A percentile compares a stretch with the other conserved stretches of the same genome.
Conservation (phyloP, 2,329 filamentous ascomycete species). For the Paecilomyces fulvus region DNA sequence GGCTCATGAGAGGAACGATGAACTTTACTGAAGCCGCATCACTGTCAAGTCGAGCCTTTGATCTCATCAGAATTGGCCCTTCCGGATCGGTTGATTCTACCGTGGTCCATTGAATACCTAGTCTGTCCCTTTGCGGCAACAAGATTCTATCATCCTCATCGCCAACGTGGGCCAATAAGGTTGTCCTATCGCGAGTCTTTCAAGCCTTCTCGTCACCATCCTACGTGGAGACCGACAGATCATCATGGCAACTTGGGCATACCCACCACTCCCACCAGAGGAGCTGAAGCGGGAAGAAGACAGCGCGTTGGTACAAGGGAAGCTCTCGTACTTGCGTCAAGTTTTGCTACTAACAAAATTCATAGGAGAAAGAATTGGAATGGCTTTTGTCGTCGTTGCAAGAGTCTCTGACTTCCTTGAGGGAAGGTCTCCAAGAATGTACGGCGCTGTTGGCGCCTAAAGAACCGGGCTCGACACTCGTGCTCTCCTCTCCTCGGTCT, state of each 20-base stretch:
- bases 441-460: slow-evolving; percentile 75
- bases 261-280: slow-evolving; percentile 47
- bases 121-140: not conserved
- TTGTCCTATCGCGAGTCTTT: not conserved
- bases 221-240: slow-evolving; percentile 1
- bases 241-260: slow-evolving; percentile 53
- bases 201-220: not conserved
- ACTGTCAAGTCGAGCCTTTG: not conserved
- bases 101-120: not conserved
- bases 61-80: not conserved
- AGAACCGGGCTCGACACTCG: slow-evolving; percentile 79
- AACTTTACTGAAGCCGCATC: not conserved
- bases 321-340: not conserved
- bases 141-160: not conserved
- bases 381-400: slow-evolving; percentile 56
- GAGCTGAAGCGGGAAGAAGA: slow-evolving; percentile 46
- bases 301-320: slow-evolving; percentile 38
- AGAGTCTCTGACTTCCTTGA: slow-evolving; percentile 52
- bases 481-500: slow-evolving; percentile 75
- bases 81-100: not conserved
- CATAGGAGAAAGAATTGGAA: slow-evolving; percentile 49
- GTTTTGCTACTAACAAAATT: slow-evolving; percentile 6
- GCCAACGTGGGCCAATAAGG: not conserved
- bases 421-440: slow-evolving; percentile 76
- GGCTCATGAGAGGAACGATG: not conserved